Percentiles rank a stretch among this genome's conserved stretches.
These are phyloP conservation scores for Stachybotrys chartarum DNA, from an alignment of 2,329 filamentous ascomycete species.

Conservation along the genomic window DNA sequence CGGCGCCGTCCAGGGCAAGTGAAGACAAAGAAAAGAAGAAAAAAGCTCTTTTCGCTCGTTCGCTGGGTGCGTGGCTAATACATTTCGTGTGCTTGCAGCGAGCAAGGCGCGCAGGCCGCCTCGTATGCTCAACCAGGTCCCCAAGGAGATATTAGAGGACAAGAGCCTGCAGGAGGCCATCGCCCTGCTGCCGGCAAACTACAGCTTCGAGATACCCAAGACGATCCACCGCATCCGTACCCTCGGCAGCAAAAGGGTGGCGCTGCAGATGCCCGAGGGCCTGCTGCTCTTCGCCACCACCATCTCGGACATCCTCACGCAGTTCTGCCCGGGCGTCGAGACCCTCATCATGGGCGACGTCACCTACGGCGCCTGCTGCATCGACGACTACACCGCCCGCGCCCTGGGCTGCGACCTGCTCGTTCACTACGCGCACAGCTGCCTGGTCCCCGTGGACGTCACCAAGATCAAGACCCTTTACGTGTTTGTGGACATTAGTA, in stretches of 20 bases:
- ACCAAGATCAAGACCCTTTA: constrained; percentile 97
- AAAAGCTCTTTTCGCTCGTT: too few relatives aligned
- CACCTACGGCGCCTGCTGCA: constrained; percentile 96
- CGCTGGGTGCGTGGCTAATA: too few relatives aligned
- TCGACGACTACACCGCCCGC: constrained; percentile 94
- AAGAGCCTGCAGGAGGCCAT: constrained; percentile 82
- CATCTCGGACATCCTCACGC: constrained; percentile 89
- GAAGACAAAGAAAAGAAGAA: background rate
- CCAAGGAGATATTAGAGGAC: constrained; percentile 78
- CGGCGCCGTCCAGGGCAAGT: constrained; percentile 44
- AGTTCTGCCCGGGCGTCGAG: constrained; percentile 86
- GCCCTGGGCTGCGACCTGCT: constrained; percentile 90
- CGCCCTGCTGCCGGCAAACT: constrained; percentile 82
- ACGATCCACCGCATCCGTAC: constrained; percentile 91
- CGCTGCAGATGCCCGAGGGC: constrained; percentile 95
- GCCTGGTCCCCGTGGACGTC: constrained; percentile 90
- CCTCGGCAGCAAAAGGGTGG: constrained; percentile 71
- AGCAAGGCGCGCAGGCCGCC: constrained; percentile 65
- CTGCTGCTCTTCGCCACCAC: constrained; percentile 93
- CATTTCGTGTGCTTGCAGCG: constrained; percentile 36
- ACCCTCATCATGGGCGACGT: constrained; percentile 99
- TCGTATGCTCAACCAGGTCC: constrained; percentile 84
- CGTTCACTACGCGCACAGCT: constrained; percentile 96
- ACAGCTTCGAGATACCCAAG: constrained; percentile 97
- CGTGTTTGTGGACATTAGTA: constrained; percentile 96